These are phyloP conservation scores for Neurospora cerealis DNA, from an alignment of 495 filamentous ascomycete species.

Conservation along the genomic window DNA sequence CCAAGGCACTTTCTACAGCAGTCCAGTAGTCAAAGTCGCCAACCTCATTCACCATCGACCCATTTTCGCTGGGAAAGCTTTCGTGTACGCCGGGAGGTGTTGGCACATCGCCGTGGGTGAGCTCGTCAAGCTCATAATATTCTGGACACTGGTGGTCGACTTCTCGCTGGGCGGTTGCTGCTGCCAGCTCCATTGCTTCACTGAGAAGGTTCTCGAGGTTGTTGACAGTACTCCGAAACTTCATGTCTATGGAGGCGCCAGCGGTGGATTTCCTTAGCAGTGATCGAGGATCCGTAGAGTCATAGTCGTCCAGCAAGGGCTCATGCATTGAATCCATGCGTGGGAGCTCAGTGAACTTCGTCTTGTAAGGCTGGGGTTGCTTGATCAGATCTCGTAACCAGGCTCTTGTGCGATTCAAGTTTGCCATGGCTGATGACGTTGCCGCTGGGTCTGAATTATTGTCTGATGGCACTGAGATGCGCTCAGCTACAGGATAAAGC, in stretches of 20 bases:
- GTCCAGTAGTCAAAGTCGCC: background rate
- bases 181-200: constrained; percentile 35
- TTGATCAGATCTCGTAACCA: constrained; percentile 17
- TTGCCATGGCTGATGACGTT: constrained; percentile 2
- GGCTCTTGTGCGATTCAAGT: constrained; percentile 7
- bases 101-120: constrained; percentile 3
- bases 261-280: constrained; percentile 1
- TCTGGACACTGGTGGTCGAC: constrained; percentile 2
- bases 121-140: constrained; percentile 3
- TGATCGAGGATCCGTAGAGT: background rate
- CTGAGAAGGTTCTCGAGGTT: constrained; percentile 37
- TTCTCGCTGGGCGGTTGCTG: constrained; percentile 23
- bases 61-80: constrained; percentile 3
- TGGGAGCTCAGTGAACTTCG: constrained; percentile 11
- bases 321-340: background rate
- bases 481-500: background rate
- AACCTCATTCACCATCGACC: constrained; percentile 10
- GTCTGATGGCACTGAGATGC: background rate
- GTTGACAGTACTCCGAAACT: constrained; percentile 25
- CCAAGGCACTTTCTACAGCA: background rate
- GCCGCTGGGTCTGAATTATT: background rate
- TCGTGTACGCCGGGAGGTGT: constrained; percentile 9
- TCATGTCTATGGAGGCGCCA: constrained; percentile 11
- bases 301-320: background rate
- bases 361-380: constrained; percentile 10